Base-by-base conservation (phyloP, 2,329 filamentous ascomycete species). In the Alternaria sp. region DNA sequence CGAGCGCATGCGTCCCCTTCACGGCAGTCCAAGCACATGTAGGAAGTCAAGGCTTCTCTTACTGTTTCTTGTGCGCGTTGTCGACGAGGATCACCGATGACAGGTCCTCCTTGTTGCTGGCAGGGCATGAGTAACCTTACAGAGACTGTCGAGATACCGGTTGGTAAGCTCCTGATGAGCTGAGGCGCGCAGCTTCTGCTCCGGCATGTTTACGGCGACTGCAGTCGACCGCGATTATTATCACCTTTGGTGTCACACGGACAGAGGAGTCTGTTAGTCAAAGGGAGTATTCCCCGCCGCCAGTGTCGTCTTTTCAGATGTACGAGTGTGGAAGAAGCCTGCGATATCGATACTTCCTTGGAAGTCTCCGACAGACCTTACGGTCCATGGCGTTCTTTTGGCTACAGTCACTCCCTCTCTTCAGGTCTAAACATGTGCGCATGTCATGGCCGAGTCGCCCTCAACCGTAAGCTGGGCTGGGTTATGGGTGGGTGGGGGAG, bases 381-480 rank as follows among this genome's bases (percentile, higher is more conserved):
- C 33, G 65, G 71, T 68, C 70, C 71, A 71, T 57, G 71, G 71
- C 71, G 47, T 44, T 53, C 51, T 54, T 54, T 63, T 66, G 63
- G 37, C 55, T 58, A 41, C 58, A 64, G 60, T 45, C 14, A 45
- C 61, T 64, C 57, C 47, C 60, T 18, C 44, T 58, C 59, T 61
- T 45, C 53, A 20, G 50, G 55, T 37, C 58, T 58, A 49, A 56
- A 57, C 51, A 44, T 46, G 57, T 45, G 54, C 41, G 46, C 44
- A n/a, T 26, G 50, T 45, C 28, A 25, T 25, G 44, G 43, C 41
- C 33, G 37, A 55, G 51, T 20, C 37, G 37, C 28, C 56, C 10
- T 54, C 25, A n/a, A 23, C 30, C 7, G 25, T 58, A 28, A 30
- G 9, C 49, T 23, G 26, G 47, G 23, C 60, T 63, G 53, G 58